phyloP scores from a whole-genome alignment of 2,329 filamentous ascomycete genomes.

The Neofusicoccum ribis region DNA sequence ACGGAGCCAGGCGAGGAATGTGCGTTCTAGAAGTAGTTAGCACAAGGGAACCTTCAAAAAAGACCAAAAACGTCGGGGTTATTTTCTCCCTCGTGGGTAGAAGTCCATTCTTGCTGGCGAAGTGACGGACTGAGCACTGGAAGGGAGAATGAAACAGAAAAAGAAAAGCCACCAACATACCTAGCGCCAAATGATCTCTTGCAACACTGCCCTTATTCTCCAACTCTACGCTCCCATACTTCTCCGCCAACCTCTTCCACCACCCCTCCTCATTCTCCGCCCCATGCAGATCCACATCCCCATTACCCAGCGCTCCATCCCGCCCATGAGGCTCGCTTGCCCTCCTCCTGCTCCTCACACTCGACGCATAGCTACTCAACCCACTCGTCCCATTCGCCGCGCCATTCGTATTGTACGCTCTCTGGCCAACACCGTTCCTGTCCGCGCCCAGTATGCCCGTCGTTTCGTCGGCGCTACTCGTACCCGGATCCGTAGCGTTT shows the following conservation, averaged over 20 bases:
- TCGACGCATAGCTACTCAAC: neutral
- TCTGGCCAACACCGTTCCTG: neutral
- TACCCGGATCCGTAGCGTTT: neutral
- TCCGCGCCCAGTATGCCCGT: conserved; percentile 14
- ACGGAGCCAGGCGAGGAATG: conserved; percentile 81
- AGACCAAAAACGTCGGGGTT: neutral
- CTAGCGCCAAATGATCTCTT: conserved; percentile 76
- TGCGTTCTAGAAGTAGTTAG: conserved; percentile 62
- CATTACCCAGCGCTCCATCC: conserved; percentile 26
- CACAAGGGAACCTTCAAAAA: neutral
- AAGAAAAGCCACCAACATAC: conserved; percentile 46
- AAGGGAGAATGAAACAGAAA: neutral
- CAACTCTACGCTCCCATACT: conserved; percentile 69
- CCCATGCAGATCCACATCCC: neutral
- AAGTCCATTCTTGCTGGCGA: no score
- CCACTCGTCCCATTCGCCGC: neutral
- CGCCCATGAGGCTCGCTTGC: conserved; percentile 13
- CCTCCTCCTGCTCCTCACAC: neutral
- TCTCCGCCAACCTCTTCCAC: conserved; percentile 57
- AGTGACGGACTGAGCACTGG: no score
- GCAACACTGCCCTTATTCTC: conserved; percentile 86
- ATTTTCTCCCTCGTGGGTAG: neutral
- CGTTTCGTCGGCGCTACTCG: conserved; percentile 19
- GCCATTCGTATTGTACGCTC: conserved; percentile 11
- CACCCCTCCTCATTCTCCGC: conserved; percentile 40